phyloP scores from a whole-genome alignment of 2,329 filamentous ascomycete genomes.

The Trichoderma sp. region DNA sequence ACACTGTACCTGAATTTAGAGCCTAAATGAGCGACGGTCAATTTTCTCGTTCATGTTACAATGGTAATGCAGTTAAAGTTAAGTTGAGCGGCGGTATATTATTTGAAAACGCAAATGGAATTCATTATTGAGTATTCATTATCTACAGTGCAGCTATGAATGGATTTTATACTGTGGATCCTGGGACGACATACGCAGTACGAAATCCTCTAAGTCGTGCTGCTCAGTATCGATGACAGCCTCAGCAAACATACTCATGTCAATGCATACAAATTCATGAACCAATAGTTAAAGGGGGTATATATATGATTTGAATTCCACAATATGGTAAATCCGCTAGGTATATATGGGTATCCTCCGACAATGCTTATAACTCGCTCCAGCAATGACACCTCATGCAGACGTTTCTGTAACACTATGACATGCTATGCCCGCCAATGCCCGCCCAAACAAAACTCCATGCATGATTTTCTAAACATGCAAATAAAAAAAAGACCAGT shows the following conservation, averaged over 20 bases:
- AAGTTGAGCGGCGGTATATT: background rate
- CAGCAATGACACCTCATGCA: slow-evolving; percentile 23
- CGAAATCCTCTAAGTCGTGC: background rate
- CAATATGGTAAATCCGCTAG: slow-evolving; percentile 19
- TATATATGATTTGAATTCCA: slow-evolving; percentile 15
- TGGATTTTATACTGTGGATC: background rate
- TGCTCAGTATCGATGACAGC: background rate
- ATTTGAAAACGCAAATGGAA: background rate
- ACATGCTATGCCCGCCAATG: slow-evolving; percentile 21
- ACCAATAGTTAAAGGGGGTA: background rate
- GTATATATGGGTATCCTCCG: slow-evolving; percentile 33
- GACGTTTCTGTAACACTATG: slow-evolving; percentile 18
- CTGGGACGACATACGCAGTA: background rate
- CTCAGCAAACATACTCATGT: background rate
- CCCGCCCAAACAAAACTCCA: slow-evolving; percentile 18
- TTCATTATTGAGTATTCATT: background rate
- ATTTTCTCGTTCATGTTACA: background rate
- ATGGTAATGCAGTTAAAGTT: too few species aligned
- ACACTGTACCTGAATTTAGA: background rate
- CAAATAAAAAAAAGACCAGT: slow-evolving; percentile 2
- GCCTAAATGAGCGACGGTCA: background rate
- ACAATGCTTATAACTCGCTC: slow-evolving; percentile 28
- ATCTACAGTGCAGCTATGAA: too few species aligned
- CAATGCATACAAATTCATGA: background rate
- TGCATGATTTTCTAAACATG: slow-evolving; percentile 6